phyloP scores from a whole-genome alignment of 768 basidiomycete species.

The Ephemerocybe angulata region DNA sequence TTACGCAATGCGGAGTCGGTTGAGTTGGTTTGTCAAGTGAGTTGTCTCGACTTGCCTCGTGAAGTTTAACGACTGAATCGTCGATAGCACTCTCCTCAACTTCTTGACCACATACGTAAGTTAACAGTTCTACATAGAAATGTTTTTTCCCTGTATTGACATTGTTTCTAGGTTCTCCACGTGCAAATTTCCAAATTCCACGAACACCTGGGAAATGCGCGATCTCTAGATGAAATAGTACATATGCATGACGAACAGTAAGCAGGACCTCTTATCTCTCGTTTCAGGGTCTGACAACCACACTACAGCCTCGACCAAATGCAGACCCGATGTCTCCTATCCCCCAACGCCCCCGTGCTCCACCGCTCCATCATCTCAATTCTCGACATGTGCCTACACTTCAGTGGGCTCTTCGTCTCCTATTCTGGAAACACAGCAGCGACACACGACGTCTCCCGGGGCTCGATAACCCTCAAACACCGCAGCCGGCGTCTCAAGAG shows the following conservation, averaged over 20 bases:
- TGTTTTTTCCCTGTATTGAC: no score
- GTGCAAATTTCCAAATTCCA: constrained; percentile 60
- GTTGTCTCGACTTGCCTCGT: constrained; percentile 25
- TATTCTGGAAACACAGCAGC: constrained; percentile 57
- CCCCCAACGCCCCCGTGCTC: constrained; percentile 55
- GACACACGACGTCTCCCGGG: constrained; percentile 54
- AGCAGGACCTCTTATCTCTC: no score
- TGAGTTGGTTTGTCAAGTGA: constrained; percentile 86
- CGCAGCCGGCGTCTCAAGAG: constrained; percentile 57
- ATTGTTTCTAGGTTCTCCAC: constrained; percentile 81
- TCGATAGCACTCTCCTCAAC: constrained; percentile 54
- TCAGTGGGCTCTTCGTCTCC: constrained; percentile 58
- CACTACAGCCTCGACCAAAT: constrained; percentile 54
- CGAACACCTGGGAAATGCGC: constrained; percentile 44
- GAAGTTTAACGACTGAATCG: background rate
- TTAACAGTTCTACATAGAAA: no score
- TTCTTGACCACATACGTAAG: constrained; percentile 73
- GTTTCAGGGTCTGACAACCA: constrained; percentile 9
- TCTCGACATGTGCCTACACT: constrained; percentile 71
- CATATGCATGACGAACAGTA: constrained; percentile 66
- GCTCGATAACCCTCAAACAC: constrained; percentile 53
- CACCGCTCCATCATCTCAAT: constrained; percentile 65
- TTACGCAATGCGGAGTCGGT: constrained; percentile 69
- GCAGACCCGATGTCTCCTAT: constrained; percentile 60
- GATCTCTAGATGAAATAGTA: constrained; percentile 77